phyloP scores from a whole-genome alignment of 2,329 filamentous ascomycete genomes.

The Fusarium sterilihyphosum region DNA sequence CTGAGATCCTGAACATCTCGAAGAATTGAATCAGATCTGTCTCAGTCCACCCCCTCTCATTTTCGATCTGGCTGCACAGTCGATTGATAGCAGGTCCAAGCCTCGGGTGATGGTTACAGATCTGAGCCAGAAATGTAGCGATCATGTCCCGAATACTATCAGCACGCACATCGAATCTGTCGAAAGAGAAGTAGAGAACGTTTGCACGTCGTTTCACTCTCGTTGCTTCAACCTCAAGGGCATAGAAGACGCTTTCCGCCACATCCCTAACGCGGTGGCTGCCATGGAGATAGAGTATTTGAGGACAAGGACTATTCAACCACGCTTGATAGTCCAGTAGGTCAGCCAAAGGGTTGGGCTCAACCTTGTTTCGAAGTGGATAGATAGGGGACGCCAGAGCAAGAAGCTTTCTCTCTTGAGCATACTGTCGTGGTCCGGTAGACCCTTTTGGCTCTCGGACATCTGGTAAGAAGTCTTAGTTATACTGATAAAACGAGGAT shows the following conservation, averaged over 20 bases:
- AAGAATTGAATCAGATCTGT: constrained; percentile 3
- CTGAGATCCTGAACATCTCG: background rate
- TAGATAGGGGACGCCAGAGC: background rate
- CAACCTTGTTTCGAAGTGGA: background rate
- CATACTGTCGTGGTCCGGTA: rapidly evolving
- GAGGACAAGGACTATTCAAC: background rate
- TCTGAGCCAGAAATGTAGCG: background rate
- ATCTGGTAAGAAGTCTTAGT: background rate
- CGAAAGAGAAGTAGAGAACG: constrained; percentile 3
- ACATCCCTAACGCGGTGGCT: background rate
- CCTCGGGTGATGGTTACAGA: background rate
- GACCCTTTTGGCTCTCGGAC: background rate
- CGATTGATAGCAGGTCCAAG: background rate
- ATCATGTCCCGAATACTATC: constrained; percentile 11
- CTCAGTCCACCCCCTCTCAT: background rate
- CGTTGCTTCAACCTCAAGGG: background rate
- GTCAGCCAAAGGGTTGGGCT: background rate
- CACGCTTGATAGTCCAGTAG: background rate
- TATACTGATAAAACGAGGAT: rapidly evolving
- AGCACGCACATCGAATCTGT: background rate
- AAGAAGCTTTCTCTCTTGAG: background rate
- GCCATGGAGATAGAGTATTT: background rate
- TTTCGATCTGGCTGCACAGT: background rate
- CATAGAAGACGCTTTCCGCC: background rate
- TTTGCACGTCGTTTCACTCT: rapidly evolving